Percentiles rank a stretch among this genome's conserved stretches.
Evolutionary conservation across 1,284 basidiomycete genomes (phyloP).

Genomic region (Sporisorium scitamineum): DNA sequence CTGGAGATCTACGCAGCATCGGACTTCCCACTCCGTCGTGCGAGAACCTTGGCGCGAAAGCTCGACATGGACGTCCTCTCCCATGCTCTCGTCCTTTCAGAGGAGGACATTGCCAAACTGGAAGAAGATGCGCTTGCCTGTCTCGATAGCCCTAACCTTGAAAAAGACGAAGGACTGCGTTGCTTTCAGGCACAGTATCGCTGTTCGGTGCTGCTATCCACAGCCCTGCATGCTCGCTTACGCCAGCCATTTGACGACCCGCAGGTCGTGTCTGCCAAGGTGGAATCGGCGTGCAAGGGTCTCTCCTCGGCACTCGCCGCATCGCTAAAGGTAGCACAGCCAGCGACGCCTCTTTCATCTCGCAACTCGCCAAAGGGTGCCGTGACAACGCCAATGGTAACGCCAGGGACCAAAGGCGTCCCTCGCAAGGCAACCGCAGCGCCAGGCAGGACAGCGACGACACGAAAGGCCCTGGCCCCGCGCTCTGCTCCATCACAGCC

Average conservation of each 20-base stretch:
- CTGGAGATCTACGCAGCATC: slow-evolving; percentile 24
- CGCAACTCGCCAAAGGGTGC: slow-evolving; percentile 19
- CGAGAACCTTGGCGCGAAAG: slow-evolving; percentile 33
- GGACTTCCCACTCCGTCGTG: slow-evolving; percentile 44
- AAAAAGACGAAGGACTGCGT: slow-evolving; percentile 27
- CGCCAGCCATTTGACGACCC: slow-evolving; percentile 32
- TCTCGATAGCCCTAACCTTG: slow-evolving; percentile 12
- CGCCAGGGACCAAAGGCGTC: slow-evolving; percentile 12
- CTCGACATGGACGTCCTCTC: slow-evolving; percentile 52
- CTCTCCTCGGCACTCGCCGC: slow-evolving; percentile 13
- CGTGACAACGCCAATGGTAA: slow-evolving; percentile 1
- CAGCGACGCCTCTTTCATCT: slow-evolving; percentile 6
- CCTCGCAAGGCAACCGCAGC: slow-evolving; percentile 15
- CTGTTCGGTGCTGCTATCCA: slow-evolving; percentile 28
- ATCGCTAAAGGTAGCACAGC: slow-evolving; percentile 1
- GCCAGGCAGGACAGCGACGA: slow-evolving; percentile 1
- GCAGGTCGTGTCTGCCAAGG: slow-evolving; percentile 20
- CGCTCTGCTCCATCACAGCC: slow-evolving; percentile 32
- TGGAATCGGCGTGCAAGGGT: slow-evolving; percentile 37
- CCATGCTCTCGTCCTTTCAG: slow-evolving; percentile 14
- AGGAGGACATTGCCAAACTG: slow-evolving; percentile 14
- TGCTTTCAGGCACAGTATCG: slow-evolving; percentile 41
- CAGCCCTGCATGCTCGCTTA: slow-evolving; percentile 30
- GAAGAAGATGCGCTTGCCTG: slow-evolving; percentile 30
- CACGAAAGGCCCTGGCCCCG: slow-evolving; percentile 23